phyloP scores from a whole-genome alignment of 108 stramenopile genomes.

The Cyclostephanos invisitatus region DNA sequence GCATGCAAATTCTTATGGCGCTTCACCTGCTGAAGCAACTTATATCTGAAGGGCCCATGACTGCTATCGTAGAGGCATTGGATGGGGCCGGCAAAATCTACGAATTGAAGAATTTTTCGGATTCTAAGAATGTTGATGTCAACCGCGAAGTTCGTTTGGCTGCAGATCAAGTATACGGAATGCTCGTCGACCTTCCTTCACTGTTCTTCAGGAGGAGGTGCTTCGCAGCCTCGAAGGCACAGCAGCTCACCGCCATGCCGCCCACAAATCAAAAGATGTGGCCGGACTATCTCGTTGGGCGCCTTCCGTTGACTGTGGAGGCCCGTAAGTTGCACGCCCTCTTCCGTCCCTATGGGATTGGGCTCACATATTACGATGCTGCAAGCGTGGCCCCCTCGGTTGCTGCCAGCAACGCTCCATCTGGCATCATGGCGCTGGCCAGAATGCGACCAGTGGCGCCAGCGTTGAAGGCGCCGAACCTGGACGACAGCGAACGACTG shows the following conservation, averaged over 20 bases:
- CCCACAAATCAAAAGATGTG: constrained; percentile 9
- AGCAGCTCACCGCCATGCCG: background rate
- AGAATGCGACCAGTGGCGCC: background rate
- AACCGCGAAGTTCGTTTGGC: constrained; percentile 62
- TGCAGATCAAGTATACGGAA: constrained; percentile 69
- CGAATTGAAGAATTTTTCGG: constrained; percentile 68
- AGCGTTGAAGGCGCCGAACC: background rate
- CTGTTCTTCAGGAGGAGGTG: constrained; percentile 63
- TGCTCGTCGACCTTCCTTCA: constrained; percentile 68
- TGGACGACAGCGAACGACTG: background rate
- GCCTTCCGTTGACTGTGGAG: constrained; percentile 9
- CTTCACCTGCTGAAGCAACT: constrained; percentile 78
- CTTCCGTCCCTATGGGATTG: constrained; percentile 15
- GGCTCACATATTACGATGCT: constrained; percentile 12
- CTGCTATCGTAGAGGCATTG: constrained; percentile 78
- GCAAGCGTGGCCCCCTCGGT: constrained; percentile 16
- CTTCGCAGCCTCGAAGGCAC: constrained; percentile 15
- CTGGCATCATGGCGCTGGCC: constrained; percentile 15
- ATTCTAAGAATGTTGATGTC: constrained; percentile 57
- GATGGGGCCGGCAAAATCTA: constrained; percentile 82
- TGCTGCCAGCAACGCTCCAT: constrained; percentile 10
- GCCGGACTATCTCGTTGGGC: constrained; percentile 9
- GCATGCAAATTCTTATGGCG: constrained; percentile 69
- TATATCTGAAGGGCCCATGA: constrained; percentile 79
- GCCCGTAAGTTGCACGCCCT: constrained; percentile 15